phyloP scores from a whole-genome alignment of 352 stramenopile species.

The Pythium monospermum region DNA sequence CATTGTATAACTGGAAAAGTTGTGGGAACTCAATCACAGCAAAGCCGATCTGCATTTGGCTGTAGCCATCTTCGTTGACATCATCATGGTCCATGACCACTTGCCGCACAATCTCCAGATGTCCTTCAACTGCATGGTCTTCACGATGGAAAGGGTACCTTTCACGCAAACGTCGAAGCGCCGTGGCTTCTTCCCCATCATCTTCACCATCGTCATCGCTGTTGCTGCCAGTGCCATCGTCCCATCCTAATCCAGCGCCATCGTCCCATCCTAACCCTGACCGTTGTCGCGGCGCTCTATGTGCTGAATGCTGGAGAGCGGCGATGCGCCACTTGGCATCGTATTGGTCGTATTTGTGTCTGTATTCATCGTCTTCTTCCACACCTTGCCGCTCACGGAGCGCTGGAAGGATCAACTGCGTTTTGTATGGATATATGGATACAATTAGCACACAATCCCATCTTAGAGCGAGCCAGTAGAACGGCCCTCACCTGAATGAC shows the following conservation, averaged over 20 bases:
- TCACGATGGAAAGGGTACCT: slow-evolving; percentile 57
- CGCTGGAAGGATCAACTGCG: slow-evolving; percentile 38
- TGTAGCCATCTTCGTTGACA: slow-evolving; percentile 56
- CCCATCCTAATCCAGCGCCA: slow-evolving; percentile 7
- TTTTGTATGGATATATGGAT: too few species aligned
- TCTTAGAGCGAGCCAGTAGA: too few species aligned
- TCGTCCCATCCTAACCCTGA: too few species aligned
- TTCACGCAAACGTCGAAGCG: slow-evolving; percentile 1
- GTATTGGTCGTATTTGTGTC: slow-evolving; percentile 40
- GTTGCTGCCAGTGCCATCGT: slow-evolving; percentile 7
- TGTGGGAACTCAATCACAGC: slow-evolving; percentile 71
- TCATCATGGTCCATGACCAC: slow-evolving; percentile 64
- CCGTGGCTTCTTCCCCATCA: not conserved
- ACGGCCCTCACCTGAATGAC: slow-evolving; percentile 52
- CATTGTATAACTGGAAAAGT: slow-evolving; percentile 59
- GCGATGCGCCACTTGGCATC: slow-evolving; percentile 55
- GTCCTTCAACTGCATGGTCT: slow-evolving; percentile 43
- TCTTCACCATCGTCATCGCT: slow-evolving; percentile 10
- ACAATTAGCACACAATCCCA: too few species aligned
- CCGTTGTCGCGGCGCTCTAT: slow-evolving; percentile 1
- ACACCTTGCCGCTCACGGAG: slow-evolving; percentile 12
- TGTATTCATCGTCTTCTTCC: slow-evolving; percentile 52
- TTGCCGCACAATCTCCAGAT: slow-evolving; percentile 47
- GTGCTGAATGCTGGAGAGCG: slow-evolving; percentile 23
- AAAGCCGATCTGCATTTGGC: slow-evolving; percentile 56